Evolutionary conservation across 169 alveolate genomes (phyloP).

Genomic region (Toxoplasma gondii): DNA sequence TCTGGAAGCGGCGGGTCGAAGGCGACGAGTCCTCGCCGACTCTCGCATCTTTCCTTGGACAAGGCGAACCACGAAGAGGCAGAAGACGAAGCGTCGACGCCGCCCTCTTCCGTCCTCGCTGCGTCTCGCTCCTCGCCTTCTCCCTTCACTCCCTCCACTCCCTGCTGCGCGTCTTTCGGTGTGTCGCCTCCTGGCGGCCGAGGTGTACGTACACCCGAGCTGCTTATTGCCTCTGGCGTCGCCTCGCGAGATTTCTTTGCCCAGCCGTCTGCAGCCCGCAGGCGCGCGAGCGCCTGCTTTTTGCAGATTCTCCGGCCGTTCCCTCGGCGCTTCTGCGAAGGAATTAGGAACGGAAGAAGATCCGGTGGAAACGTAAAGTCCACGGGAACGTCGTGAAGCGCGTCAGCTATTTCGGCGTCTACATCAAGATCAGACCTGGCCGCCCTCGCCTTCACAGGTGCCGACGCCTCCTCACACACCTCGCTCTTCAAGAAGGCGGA

Average conservation of each 20-base stretch:
- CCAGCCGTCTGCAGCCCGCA: no score
- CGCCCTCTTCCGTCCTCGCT: no score
- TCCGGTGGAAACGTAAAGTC: neutral
- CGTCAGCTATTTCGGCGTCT: neutral
- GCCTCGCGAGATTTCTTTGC: no score
- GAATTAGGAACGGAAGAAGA: neutral
- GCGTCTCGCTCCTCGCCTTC: no score
- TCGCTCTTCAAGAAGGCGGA: no score
- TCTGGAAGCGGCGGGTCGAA: slow-evolving; percentile 46
- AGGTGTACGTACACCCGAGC: no score
- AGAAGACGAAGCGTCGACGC: neutral
- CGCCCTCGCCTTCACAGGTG: neutral
- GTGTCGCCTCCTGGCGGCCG: no score
- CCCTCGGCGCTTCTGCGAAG: neutral
- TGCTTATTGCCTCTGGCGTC: no score
- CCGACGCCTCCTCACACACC: no score
- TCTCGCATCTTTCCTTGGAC: neutral
- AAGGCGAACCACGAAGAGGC: neutral
- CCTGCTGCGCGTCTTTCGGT: no score
- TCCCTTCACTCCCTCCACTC: no score
- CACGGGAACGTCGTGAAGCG: slow-evolving; percentile 25
- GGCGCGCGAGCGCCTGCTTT: no score
- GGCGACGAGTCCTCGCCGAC: slow-evolving; percentile 31
- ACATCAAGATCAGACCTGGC: neutral
- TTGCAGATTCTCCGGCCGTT: neutral